These are phyloP conservation scores for Hypsizygus marmoreus DNA, from an alignment of 768 basidiomycete genomes.

Conservation along the genomic window DNA sequence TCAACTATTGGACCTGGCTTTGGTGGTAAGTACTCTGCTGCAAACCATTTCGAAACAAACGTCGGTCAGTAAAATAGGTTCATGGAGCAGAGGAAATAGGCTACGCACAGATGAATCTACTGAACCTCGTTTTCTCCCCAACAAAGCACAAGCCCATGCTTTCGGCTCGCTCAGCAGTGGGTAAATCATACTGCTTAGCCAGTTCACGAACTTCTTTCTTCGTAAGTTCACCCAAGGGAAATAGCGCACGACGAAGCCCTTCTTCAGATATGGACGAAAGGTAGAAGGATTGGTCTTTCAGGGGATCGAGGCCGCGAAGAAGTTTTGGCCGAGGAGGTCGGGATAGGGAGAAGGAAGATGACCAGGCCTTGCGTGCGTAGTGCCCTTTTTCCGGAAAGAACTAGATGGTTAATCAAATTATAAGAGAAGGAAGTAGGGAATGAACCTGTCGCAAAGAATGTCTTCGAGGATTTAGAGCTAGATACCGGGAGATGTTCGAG, in stretches of 20 bases:
- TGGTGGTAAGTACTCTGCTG: conserved; percentile 77
- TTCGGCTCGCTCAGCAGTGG: conserved; percentile 76
- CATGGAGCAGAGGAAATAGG: background rate
- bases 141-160: conserved; percentile 97
- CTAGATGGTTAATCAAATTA: background rate
- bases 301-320: conserved; percentile 52
- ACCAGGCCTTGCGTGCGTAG: conserved; percentile 76
- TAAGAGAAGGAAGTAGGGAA: background rate
- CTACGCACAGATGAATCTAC: conserved; percentile 66
- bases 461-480: conserved; percentile 20
- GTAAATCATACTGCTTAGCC: conserved; percentile 61
- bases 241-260: conserved; percentile 68
- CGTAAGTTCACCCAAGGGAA: conserved; percentile 68
- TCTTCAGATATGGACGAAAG: conserved; percentile 74
- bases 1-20: conserved; percentile 72
- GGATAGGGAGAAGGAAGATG: conserved; percentile 6
- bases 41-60: background rate
- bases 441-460: conserved; percentile 86
- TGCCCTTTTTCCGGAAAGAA: conserved; percentile 60
- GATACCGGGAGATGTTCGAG: conserved; percentile 56
- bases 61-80: background rate
- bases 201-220: conserved; percentile 77
- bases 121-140: conserved; percentile 75
- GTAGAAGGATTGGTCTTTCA: conserved; percentile 94
- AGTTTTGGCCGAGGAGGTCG: conserved; percentile 47